Evolutionary conservation across 2,329 filamentous ascomycete genomes (phyloP), one percentile per base, ranked within the genome.

Genomic region (Xylaria sp.): DNA sequence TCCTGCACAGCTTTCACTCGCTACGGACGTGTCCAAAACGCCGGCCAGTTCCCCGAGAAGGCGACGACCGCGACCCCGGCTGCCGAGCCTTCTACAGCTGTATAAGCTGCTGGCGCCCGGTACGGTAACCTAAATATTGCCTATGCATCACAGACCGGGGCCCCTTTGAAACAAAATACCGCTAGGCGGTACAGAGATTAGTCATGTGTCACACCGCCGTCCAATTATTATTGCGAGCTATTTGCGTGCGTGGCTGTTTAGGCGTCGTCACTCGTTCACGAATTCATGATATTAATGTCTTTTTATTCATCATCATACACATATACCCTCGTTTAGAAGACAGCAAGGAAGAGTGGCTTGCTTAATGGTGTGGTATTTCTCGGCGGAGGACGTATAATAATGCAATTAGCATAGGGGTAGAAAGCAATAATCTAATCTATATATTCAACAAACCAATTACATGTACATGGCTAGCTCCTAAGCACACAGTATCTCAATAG

Each of bases 41-140:
- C 68, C 11, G 78, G 78, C n/a, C 71, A 73, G 44, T 81, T 76
- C 73, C 80, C 80, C 47, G 81, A 83, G 73, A 83, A 84, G 75
- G 59, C 69, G 11, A 23, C 51, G 10, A 17, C 46, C 4, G 46
- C 55, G 9, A 19, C 41, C 0, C 54, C 74, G 4, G 64, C 71
- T 19, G 64, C 70, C 7, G 44, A 68, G 3, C 61, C 67, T 4
- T 63, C 71, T n/a, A 68, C 68, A 19, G 58, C 58, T n/a, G 62
- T 49, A 29, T 63, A 63, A 54, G 35, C 41, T 29, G 25, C 29
- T 51, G 15, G 25, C 21, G 15, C n/a, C 11, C 2, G 11, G n/a
- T 23, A 15, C 17, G 29, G 17, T 17, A 35, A 11, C 10, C 40
- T 37, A 23, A 43, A 38, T 38, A 9, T 27, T 31, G 27, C 15